Evolutionary conservation across 805 yeast species (phyloP), one percentile per base, ranked within the genome.

Genomic region (Lipomyces yamadae): DNA sequence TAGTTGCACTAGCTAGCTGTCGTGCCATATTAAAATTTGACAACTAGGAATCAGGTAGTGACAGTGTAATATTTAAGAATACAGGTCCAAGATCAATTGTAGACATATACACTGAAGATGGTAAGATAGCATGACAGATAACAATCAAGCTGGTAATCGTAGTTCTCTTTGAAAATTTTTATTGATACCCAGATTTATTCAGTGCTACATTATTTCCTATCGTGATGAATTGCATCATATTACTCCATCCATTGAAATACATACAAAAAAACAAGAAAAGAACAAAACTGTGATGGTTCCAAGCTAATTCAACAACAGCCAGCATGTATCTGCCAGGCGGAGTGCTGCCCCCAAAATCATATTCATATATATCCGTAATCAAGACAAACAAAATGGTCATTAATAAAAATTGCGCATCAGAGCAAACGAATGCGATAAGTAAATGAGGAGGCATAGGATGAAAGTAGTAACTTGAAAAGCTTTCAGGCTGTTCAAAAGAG

Each of bases 211-310:
- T 15, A 24, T 1, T 42, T 42, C 48, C 24, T 24, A 8, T 42
- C 48, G n/a, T 42, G 3, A 42, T 42, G 48, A 42, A 42, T 15
- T 42, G 18, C 5, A 52, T 8, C 13, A 11, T 53, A 29, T 24
- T 53, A 53, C 56, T 53, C 56, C 56, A 13, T 33, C 32, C 34
- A 30, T 53, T 32, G n/a, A 52, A 53, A n/a, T 5, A n/a, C 7
- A 29, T 8, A 53, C 32, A 5, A 30, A 10, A 42, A 42, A 42
- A 11, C 24, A 24, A n/a, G n/a, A 42, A 6, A 42, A 42, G 15
- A 42, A 42, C 6, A n/a, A n/a, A 15, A 42, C 13, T 10, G 10
- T n/a, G 48, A 13, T 13, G 24, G 18, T 15, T 24, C 24, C 18
- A n/a, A 15, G n/a, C 15, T 6, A n/a, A n/a, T 42, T 42, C 3